Percentiles rank a stretch among this genome's conserved stretches.
Conservation (phyloP, 2,329 filamentous ascomycete species). For the Talaromyces sp. region DNA sequence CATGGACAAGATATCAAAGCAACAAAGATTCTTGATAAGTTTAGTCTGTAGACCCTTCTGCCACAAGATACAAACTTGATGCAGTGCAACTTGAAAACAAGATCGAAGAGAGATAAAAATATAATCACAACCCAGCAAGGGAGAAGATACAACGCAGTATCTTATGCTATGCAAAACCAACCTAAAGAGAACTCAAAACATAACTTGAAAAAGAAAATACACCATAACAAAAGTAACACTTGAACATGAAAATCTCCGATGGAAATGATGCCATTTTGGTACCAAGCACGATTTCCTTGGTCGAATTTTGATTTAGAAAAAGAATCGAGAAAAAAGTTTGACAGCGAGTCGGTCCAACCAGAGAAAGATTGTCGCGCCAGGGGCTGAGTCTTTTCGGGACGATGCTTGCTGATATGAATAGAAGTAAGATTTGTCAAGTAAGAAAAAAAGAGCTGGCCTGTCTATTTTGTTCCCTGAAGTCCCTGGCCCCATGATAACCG, state of each 20-base stretch:
- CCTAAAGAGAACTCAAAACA: background rate
- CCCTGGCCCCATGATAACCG: slow-evolving; percentile 13
- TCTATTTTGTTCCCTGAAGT: background rate
- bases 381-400: background rate
- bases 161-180: slow-evolving; percentile 13
- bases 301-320: background rate
- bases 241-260: background rate
- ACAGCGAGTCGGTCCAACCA: background rate
- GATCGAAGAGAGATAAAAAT: slow-evolving; percentile 2
- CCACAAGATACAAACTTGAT: background rate
- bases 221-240: slow-evolving; percentile 1
- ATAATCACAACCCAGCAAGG: slow-evolving; percentile 3
- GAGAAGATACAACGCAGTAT: slow-evolving; percentile 5
- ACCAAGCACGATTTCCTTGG: background rate
- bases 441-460: background rate
- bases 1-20: background rate
- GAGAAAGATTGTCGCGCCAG: background rate
- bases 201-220: background rate
- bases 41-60: background rate
- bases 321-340: background rate
- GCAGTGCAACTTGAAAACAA: slow-evolving; percentile 1
- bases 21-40: background rate
- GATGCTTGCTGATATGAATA: background rate
- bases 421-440: background rate
- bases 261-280: background rate